Conservation (phyloP, 2,329 filamentous ascomycete species). For the Ceratocystis huliohia region DNA sequence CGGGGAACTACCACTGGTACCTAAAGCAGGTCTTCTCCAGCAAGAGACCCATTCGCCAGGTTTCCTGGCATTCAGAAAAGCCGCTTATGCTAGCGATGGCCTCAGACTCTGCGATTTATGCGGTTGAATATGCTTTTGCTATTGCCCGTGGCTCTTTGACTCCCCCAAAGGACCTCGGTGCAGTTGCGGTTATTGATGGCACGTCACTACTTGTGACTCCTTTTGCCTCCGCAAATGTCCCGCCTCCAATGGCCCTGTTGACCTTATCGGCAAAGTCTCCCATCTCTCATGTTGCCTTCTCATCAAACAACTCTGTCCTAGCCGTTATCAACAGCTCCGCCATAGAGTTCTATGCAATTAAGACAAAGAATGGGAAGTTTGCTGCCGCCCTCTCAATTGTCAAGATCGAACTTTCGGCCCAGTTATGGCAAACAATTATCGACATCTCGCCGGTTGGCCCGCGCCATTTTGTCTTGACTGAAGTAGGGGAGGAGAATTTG, state of each 20-base stretch:
- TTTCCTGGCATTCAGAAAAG: conserved; percentile 81
- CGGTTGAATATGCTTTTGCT: conserved; percentile 51
- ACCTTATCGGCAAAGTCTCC: conserved; percentile 52
- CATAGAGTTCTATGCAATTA: conserved; percentile 59
- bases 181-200: conserved; percentile 77
- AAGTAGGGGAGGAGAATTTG: background rate
- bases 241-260: conserved; percentile 82
- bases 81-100: conserved; percentile 53
- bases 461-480: conserved; percentile 11
- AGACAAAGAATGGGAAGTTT: conserved; percentile 39
- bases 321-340: conserved; percentile 57
- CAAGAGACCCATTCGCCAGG: conserved; percentile 26
- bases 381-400: conserved; percentile 23
- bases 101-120: conserved; percentile 25
- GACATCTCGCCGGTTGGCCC: conserved; percentile 10
- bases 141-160: conserved; percentile 55
- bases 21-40: conserved; percentile 74
- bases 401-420: conserved; percentile 1
- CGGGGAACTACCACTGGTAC: conserved; percentile 96
- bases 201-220: conserved; percentile 69
- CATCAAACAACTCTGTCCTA: conserved; percentile 49
- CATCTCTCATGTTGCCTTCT: conserved; percentile 63
- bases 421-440: conserved; percentile 1
- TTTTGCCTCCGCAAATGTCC: conserved; percentile 69
- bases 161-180: conserved; percentile 63